phyloP scores from a whole-genome alignment of 805 yeast species.

The Yamadazyma akitaensis region DNA sequence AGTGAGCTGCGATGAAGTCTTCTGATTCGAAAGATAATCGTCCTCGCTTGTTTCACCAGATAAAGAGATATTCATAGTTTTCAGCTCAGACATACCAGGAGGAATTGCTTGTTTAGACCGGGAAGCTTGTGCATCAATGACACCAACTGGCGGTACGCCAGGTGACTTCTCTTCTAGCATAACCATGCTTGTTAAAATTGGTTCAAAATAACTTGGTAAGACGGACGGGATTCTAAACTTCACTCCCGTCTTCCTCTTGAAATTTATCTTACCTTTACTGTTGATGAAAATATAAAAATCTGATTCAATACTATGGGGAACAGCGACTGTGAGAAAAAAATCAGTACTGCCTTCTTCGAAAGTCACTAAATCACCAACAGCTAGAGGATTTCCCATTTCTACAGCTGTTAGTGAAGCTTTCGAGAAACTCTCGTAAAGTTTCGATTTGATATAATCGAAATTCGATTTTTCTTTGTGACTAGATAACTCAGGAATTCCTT shows the following conservation, averaged over 20 bases:
- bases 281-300: conserved; percentile 56
- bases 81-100: conserved; percentile 11
- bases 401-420: conserved; percentile 18
- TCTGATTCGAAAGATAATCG: conserved; percentile 33
- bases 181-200: conserved; percentile 21
- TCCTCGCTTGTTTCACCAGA: conserved; percentile 5
- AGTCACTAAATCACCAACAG: conserved; percentile 64
- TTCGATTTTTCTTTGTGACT: neutral
- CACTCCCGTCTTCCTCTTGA: conserved; percentile 43
- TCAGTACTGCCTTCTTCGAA: conserved; percentile 43
- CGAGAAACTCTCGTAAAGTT: conserved; percentile 3
- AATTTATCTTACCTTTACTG: conserved; percentile 54
- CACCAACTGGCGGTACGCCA: conserved; percentile 38
- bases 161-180: conserved; percentile 28
- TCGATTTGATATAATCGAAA: neutral
- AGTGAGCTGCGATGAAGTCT: conserved; percentile 31
- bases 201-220: conserved; percentile 30
- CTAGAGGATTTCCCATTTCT: conserved; percentile 20
- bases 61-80: neutral
- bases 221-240: conserved; percentile 53
- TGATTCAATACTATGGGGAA: conserved; percentile 49
- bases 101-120: conserved; percentile 22
- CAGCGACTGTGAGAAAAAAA: conserved; percentile 51
- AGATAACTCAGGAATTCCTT: conserved; percentile 4
- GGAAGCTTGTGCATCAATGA: conserved; percentile 29